Conservation (phyloP, 129 eudicot species). For the Lonicera japonica region DNA sequence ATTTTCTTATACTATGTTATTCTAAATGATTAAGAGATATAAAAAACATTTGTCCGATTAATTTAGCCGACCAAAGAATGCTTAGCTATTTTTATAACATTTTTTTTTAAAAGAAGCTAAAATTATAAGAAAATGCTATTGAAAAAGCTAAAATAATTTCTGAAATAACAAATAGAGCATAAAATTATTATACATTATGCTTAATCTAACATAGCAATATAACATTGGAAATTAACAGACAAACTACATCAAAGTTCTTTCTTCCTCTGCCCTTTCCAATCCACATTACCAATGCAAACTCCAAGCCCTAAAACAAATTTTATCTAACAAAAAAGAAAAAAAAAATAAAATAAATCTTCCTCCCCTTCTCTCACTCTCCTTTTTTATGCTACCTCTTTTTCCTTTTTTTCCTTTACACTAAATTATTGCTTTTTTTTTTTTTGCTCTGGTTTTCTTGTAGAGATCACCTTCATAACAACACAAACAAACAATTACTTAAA, state of each 20-base stretch:
- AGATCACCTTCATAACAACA: neutral
- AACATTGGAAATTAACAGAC: too few relatives aligned
- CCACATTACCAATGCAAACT: conserved; percentile 7
- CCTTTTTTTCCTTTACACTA: conserved; percentile 3
- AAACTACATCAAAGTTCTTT: neutral
- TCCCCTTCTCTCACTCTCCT: neutral
- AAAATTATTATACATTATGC: too few relatives aligned
- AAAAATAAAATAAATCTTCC: conserved; percentile 9
- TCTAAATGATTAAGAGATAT: too few relatives aligned
- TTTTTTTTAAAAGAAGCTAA: too few relatives aligned
- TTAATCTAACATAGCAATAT: too few relatives aligned
- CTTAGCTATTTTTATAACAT: too few relatives aligned
- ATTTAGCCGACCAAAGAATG: too few relatives aligned
- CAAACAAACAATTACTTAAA: neutral
- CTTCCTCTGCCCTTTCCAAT: conserved; percentile 2
- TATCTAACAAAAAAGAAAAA: conserved; percentile 5
- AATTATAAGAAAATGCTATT: too few relatives aligned
- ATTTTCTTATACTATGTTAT: too few relatives aligned
- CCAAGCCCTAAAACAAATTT: conserved; percentile 16
- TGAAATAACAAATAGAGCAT: neutral
- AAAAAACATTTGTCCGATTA: too few relatives aligned
- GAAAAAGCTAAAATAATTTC: too few relatives aligned
- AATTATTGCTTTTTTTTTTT: neutral
- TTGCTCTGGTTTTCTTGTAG: neutral
- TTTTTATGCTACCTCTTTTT: conserved; percentile 4